Conservation (phyloP, 495 filamentous ascomycete species). For the Trichoderma virens region DNA sequence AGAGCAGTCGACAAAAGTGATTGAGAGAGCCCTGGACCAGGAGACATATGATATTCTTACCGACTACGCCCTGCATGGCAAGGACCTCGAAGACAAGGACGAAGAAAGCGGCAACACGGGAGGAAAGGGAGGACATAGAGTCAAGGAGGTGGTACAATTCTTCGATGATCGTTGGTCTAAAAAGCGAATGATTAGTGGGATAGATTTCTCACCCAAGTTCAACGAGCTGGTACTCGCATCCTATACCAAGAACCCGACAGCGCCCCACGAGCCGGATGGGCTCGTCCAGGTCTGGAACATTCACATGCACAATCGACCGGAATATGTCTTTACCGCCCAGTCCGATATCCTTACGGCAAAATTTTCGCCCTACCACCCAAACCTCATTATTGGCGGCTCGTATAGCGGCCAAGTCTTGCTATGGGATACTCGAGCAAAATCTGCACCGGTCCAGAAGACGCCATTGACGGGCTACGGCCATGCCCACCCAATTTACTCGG, state of each 20-base stretch:
- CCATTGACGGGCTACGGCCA: slow-evolving; percentile 88
- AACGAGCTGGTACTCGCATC: slow-evolving; percentile 86
- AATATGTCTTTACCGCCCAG: slow-evolving; percentile 93
- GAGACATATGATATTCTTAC: slow-evolving; percentile 83
- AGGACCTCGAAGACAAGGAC: slow-evolving; percentile 71
- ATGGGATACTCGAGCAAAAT: slow-evolving; percentile 92
- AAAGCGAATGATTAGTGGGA: slow-evolving; percentile 89
- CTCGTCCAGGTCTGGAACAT: slow-evolving; percentile 96
- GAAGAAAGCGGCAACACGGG: slow-evolving; percentile 62
- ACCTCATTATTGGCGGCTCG: slow-evolving; percentile 86
- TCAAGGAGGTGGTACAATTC: slow-evolving; percentile 86
- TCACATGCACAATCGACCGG: slow-evolving; percentile 84
- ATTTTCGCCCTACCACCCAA: slow-evolving; percentile 96
- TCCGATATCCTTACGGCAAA: slow-evolving; percentile 93
- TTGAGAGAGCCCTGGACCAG: slow-evolving; percentile 89
- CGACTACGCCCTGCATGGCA: slow-evolving; percentile 77
- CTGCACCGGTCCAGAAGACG: slow-evolving; percentile 88
- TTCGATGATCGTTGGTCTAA: slow-evolving; percentile 94
- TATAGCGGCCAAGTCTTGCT: slow-evolving; percentile 95
- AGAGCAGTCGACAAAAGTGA: slow-evolving; percentile 90
- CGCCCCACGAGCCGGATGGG: slow-evolving; percentile 91
- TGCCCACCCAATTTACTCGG: slow-evolving; percentile 90
- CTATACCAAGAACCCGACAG: slow-evolving; percentile 93
- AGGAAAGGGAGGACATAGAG: slow-evolving; percentile 67
- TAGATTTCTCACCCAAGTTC: slow-evolving; percentile 92